A percentile compares a stretch with the other conserved stretches of the same genome.
phyloP scores from a whole-genome alignment of 2,329 filamentous ascomycete genomes.

The Fusarium virguliforme region DNA sequence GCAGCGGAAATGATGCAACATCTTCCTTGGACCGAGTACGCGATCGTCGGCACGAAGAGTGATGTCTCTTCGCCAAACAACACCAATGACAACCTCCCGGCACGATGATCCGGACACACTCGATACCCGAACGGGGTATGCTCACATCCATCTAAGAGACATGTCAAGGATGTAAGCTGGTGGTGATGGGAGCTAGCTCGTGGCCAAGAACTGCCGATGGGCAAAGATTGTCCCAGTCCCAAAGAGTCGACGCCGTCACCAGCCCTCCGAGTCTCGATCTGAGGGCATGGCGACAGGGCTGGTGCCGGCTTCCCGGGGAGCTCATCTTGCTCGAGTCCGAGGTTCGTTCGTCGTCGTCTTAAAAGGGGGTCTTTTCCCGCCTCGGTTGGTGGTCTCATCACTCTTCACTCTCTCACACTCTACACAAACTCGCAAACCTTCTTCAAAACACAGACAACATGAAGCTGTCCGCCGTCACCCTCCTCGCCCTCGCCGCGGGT shows the following conservation, averaged over 20 bases:
- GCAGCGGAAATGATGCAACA: conserved; percentile 30
- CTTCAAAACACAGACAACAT: conserved; percentile 42
- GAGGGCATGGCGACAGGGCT: conserved; percentile 5
- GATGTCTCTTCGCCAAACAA: neutral
- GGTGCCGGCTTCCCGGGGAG: neutral
- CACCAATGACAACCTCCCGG: conserved; percentile 31
- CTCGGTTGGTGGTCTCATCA: conserved; percentile 14
- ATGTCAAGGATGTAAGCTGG: neutral
- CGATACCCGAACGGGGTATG: neutral
- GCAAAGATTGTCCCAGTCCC: conserved; percentile 12
- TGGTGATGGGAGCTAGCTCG: conserved; percentile 11
- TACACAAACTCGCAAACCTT: neutral
- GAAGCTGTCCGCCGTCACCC: conserved; percentile 51
- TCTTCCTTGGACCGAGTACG: neutral
- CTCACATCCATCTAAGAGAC: neutral
- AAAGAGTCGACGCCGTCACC: conserved; percentile 25
- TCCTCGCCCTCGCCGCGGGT: conserved; percentile 49
- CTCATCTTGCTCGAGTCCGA: neutral
- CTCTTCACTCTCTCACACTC: conserved; percentile 11
- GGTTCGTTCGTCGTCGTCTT: conserved; percentile 19
- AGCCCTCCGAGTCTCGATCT: neutral
- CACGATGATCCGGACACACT: neutral
- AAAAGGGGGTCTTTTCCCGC: conserved; percentile 31
- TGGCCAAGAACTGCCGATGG: conserved; percentile 4
- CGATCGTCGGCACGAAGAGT: conserved; percentile 9